Base-by-base conservation (phyloP, 192 early-diverging fungal species). In the Chytriomyces sp. region DNA sequence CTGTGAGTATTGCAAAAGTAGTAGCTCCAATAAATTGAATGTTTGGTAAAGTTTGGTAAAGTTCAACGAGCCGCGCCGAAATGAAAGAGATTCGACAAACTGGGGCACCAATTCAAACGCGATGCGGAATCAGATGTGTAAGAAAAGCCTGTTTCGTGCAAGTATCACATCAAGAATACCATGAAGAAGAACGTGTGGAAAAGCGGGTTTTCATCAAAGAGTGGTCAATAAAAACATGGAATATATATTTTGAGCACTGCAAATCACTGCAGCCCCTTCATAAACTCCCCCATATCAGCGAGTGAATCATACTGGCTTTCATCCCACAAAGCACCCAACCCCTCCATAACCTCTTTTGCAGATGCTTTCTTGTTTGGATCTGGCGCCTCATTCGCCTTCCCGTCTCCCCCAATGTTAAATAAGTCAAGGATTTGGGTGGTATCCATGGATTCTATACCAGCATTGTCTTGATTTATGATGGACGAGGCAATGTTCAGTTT, bases 401-500 rank as follows among this genome's bases (percentile, higher is more conserved):
- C 84, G 7, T 86, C 81, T 20, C 81, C 77, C 24, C 87, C 90
- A n/a, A 95, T 85, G 67, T 88, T 88, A 79, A 99, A 99, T 57
- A 99, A 81, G 80, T 99, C 97, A 64, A 99, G 82, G 53, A 99
- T 91, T 85, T 98, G 94, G 60, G 94, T 93, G 43, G 97, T 96
- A 79, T 95, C 96, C 97, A 99, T 99, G 28, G 91, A 93, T 69
- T 92, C 87, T 45, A 99, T 81, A 8, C 96, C 95, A 1, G 95
- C 85, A 76, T 99, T 99, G 85, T 99, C 96, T 80, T 95, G 93
- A 72, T 97, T 98, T 59, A 99, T 94, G 45, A 99, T 88, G 2
- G 95, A 90, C 63, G 94, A 95, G 2, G 98, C 96, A 83, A 99
- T 96, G 79, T 98, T 96, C 59, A 97, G 86, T 82, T 99, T 99